Conservation (phyloP, 108 stramenopile species). For the Chaetoceros tenuissimus region DNA sequence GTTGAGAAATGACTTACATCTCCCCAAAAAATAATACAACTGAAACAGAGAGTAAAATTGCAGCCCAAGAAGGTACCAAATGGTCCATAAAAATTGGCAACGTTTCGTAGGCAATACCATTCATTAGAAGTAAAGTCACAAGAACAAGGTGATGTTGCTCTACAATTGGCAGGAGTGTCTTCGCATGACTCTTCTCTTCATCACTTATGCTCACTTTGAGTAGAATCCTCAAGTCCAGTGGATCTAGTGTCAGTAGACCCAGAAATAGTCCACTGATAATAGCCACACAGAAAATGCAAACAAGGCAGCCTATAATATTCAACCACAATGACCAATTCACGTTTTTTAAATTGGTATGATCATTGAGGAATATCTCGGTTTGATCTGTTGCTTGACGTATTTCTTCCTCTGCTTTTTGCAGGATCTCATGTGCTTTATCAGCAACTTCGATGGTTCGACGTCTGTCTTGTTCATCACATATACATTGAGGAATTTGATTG, state of each 20-base stretch:
- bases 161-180: slow-evolving; percentile 34
- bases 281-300: slow-evolving; percentile 51
- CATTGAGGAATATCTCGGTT: too few relatives aligned
- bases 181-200: slow-evolving; percentile 28
- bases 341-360: too few relatives aligned
- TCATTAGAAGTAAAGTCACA: slow-evolving; percentile 82
- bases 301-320: slow-evolving; percentile 19
- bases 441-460: too few relatives aligned
- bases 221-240: slow-evolving; percentile 54
- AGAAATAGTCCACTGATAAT: slow-evolving; percentile 70
- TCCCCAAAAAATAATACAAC: slow-evolving; percentile 81
- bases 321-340: too few relatives aligned
- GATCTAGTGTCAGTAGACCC: slow-evolving; percentile 74
- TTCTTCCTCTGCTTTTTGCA: too few relatives aligned
- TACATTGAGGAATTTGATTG: too few relatives aligned
- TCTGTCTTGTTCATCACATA: too few relatives aligned
- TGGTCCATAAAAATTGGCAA: slow-evolving; percentile 86
- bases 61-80: slow-evolving; percentile 67
- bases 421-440: too few relatives aligned
- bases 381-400: too few relatives aligned
- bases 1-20: slow-evolving; percentile 27
- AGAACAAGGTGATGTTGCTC: slow-evolving; percentile 74
- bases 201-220: slow-evolving; percentile 31
- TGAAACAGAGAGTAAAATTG: slow-evolving; percentile 76
- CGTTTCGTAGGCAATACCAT: slow-evolving; percentile 80